Conservation (phyloP, 495 filamentous ascomycete genomes). For the Lasiosphaeris hirsuta region DNA sequence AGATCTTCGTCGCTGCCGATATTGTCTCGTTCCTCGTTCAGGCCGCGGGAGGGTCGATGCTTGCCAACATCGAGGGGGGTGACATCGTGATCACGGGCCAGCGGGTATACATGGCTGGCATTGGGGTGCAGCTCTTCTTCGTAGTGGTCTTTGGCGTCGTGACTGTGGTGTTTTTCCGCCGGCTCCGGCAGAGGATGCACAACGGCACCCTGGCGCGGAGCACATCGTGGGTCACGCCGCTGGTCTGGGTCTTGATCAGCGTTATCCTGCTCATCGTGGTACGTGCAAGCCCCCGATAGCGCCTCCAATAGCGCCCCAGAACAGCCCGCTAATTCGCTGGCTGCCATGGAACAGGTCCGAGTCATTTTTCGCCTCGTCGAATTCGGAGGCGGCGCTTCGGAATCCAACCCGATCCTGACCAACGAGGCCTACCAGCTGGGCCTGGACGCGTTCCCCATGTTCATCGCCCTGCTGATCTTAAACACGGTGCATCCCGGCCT, state of each 20-base stretch:
- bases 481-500: slow-evolving; percentile 32
- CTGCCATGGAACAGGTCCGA: slow-evolving; percentile 36
- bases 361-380: slow-evolving; percentile 59
- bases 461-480: slow-evolving; percentile 44
- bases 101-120: slow-evolving; percentile 61
- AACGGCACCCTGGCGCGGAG: slow-evolving; percentile 6
- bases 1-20: slow-evolving; percentile 60
- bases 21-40: slow-evolving; percentile 61
- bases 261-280: slow-evolving; percentile 52
- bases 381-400: slow-evolving; percentile 39
- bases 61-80: slow-evolving; percentile 19
- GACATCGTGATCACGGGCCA: slow-evolving; percentile 35
- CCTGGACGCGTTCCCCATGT: slow-evolving; percentile 57
- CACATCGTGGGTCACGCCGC: slow-evolving; percentile 37
- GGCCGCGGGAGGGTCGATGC: slow-evolving; percentile 45
- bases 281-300: not conserved
- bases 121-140: slow-evolving; percentile 58
- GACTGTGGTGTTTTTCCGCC: slow-evolving; percentile 37
- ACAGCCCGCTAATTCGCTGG: not conserved
- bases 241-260: slow-evolving; percentile 48
- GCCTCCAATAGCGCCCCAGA: too few relatives aligned
- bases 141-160: slow-evolving; percentile 50
- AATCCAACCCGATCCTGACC: slow-evolving; percentile 38
- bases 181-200: slow-evolving; percentile 1
- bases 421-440: slow-evolving; percentile 52